Evolutionary conservation across 768 basidiomycete species (phyloP).

Genomic region (Guyanaporus albipodus): DNA sequence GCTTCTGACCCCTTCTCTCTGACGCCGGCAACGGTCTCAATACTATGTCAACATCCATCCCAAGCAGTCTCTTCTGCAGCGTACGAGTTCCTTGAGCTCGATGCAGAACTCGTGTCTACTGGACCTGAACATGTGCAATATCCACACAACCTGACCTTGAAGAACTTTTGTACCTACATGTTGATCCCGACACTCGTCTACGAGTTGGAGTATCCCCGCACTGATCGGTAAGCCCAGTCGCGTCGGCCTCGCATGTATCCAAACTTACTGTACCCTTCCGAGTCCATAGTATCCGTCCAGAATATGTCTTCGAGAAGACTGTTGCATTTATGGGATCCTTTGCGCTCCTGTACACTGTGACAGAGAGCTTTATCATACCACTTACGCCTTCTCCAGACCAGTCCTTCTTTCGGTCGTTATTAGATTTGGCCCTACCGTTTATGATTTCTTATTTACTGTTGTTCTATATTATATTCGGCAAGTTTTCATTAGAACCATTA

Average conservation of each 20-base stretch:
- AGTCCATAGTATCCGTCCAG: slow-evolving; percentile 39
- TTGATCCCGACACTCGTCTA: slow-evolving; percentile 92
- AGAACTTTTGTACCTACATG: slow-evolving; percentile 82
- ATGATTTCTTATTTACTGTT: slow-evolving; percentile 88
- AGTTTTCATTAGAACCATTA: not conserved
- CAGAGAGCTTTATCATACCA: slow-evolving; percentile 92
- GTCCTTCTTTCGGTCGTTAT: slow-evolving; percentile 68
- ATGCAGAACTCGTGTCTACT: slow-evolving; percentile 68
- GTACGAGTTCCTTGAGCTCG: slow-evolving; percentile 69
- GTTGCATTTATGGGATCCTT: slow-evolving; percentile 96
- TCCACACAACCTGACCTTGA: slow-evolving; percentile 80
- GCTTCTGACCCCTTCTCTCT: slow-evolving; percentile 8
- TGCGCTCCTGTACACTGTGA: slow-evolving; percentile 86
- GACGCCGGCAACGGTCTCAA: slow-evolving; percentile 33
- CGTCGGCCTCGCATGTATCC: not conserved
- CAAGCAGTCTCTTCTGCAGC: slow-evolving; percentile 63
- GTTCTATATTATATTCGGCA: slow-evolving; percentile 84
- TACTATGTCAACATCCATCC: slow-evolving; percentile 63
- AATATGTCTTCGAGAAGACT: slow-evolving; percentile 53
- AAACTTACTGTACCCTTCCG: not conserved
- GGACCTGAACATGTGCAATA: slow-evolving; percentile 69
- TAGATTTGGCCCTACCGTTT: slow-evolving; percentile 89
- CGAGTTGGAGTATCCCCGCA: slow-evolving; percentile 93
- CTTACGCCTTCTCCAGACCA: slow-evolving; percentile 64
- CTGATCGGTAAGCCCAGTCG: slow-evolving; percentile 55